Evolutionary conservation across 495 filamentous ascomycete genomes (phyloP).

Genomic region (Penicillium pulvis): DNA sequence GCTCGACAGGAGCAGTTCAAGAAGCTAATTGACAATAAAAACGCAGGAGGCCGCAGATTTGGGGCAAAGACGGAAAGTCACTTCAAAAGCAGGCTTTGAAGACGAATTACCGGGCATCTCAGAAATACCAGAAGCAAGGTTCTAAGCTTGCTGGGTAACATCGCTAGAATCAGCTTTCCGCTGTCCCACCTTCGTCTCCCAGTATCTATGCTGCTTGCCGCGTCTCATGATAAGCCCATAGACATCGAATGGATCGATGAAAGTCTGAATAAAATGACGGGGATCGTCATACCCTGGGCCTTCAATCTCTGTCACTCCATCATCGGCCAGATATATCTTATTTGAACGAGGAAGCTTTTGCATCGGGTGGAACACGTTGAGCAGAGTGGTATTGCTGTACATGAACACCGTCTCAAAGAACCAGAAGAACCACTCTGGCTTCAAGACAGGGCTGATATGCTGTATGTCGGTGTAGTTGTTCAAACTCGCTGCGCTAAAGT

Average conservation of each 20-base stretch:
- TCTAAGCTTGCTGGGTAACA: conserved; percentile 2
- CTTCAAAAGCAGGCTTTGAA: background rate
- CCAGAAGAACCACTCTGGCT: conserved; percentile 74
- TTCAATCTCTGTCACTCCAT: conserved; percentile 65
- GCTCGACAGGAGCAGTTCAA: background rate
- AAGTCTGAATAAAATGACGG: conserved; percentile 53
- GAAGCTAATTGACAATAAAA: background rate
- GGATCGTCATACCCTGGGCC: conserved; percentile 64
- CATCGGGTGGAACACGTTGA: conserved; percentile 66
- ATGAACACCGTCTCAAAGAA: conserved; percentile 69
- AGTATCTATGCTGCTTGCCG: conserved; percentile 55
- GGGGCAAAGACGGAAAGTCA: background rate
- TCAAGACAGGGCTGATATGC: conserved; percentile 54
- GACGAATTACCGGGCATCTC: too few relatives aligned
- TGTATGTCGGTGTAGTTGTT: conserved; percentile 36
- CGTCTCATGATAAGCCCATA: conserved; percentile 55
- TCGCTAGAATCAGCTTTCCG: background rate
- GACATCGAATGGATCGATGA: conserved; percentile 71
- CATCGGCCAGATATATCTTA: conserved; percentile 63
- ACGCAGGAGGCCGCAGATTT: background rate
- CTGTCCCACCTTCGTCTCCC: conserved; percentile 46
- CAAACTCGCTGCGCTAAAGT: conserved; percentile 49
- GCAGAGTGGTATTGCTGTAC: conserved; percentile 59
- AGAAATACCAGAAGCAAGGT: too few relatives aligned
- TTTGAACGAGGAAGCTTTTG: conserved; percentile 60